phyloP scores from a whole-genome alignment of 495 filamentous ascomycete species.

The Rusavskia elegans region DNA sequence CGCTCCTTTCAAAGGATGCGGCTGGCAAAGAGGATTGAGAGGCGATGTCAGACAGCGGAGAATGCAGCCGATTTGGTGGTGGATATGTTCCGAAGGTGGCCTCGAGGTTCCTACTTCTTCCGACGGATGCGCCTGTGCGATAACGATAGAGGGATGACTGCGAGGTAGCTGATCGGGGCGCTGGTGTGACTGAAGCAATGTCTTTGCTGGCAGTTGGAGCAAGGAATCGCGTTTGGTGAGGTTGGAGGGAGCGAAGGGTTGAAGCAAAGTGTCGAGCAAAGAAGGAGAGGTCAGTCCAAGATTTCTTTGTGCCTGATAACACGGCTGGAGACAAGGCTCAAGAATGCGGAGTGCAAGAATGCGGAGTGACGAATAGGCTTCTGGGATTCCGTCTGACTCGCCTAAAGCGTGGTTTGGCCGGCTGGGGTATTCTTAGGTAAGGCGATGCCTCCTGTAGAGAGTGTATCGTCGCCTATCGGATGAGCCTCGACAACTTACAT shows the following conservation, averaged over 20 bases:
- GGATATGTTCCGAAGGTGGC: constrained; percentile 6
- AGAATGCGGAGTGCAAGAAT: background rate
- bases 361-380: background rate
- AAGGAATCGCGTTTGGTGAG: background rate
- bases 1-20: constrained; percentile 9
- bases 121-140: background rate
- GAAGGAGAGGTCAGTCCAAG: no score
- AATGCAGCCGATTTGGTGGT: background rate
- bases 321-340: no score
- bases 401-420: no score
- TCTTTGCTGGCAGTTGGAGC: background rate
- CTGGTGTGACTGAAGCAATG: background rate
- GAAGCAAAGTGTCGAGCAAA: no score
- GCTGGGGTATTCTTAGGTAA: background rate
- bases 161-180: background rate
- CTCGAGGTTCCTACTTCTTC: constrained; percentile 1
- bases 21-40: background rate
- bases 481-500: background rate
- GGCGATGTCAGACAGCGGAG: background rate
- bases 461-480: background rate
- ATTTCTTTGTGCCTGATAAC: no score
- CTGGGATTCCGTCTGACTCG: background rate
- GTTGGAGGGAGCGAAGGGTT: no score
- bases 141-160: background rate
- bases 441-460: background rate